Percentiles rank a stretch among this genome's conserved stretches.
Conservation (phyloP, 805 yeast genomes). For the Isabelozyma gotoi region DNA sequence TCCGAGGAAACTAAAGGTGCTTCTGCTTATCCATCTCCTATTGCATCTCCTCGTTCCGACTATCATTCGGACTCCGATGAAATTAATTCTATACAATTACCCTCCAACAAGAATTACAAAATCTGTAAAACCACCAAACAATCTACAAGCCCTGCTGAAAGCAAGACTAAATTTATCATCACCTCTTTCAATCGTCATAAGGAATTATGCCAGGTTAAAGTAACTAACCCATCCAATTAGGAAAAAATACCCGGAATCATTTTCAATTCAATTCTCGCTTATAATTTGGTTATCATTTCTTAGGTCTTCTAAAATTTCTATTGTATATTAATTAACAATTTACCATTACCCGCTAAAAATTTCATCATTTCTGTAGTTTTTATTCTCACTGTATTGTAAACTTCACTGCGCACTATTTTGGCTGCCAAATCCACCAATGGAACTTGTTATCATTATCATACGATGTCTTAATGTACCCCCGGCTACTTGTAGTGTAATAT, state of each 20-base stretch:
- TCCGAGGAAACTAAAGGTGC: conserved; percentile 10
- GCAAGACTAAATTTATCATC: conserved; percentile 24
- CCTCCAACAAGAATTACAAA: conserved; percentile 9
- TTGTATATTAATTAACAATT: no score
- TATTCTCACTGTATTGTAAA: no score
- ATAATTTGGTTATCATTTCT: not conserved
- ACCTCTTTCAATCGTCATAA: conserved; percentile 32
- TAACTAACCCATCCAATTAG: not conserved
- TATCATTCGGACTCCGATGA: conserved; percentile 14
- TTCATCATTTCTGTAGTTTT: no score
- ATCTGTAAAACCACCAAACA: conserved; percentile 2
- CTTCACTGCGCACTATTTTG: no score
- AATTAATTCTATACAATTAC: conserved; percentile 14
- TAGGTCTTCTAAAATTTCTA: not conserved
- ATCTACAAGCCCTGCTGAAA: conserved; percentile 1
- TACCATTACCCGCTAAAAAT: no score
- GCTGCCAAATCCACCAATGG: no score
- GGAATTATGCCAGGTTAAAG: conserved; percentile 22
- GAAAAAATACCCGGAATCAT: not conserved
- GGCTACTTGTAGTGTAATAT: no score
- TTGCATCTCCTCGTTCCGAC: conserved; percentile 23
- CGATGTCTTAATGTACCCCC: no score
- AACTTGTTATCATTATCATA: no score
- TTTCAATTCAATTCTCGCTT: not conserved
- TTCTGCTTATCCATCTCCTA: conserved; percentile 33